Evolutionary conservation across 2,329 filamentous ascomycete genomes (phyloP).

Genomic region (Epichloe coenophiala): DNA sequence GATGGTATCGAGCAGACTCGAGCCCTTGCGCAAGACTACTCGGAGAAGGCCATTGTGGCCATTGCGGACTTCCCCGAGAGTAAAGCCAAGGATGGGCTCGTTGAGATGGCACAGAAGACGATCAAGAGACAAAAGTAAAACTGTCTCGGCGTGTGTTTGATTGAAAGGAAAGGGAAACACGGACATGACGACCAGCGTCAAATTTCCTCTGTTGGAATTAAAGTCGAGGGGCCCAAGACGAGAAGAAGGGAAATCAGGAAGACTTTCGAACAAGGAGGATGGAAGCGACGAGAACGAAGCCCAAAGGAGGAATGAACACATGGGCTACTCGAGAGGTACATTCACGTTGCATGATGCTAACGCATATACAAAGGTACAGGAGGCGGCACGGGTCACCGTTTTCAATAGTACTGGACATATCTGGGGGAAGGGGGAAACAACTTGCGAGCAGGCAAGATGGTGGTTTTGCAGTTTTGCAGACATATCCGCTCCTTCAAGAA

Average conservation of each 20-base stretch:
- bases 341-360: slow-evolving; percentile 1
- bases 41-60: slow-evolving; percentile 74
- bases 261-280: neutral
- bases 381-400: neutral
- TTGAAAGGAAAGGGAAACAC: neutral
- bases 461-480: neutral
- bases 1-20: slow-evolving; percentile 87
- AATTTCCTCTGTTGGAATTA: neutral
- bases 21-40: slow-evolving; percentile 80
- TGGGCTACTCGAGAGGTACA: neutral
- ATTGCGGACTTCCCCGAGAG: slow-evolving; percentile 79
- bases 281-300: neutral
- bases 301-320: too few species aligned
- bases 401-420: neutral
- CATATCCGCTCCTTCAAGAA: neutral
- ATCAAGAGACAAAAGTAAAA: slow-evolving; percentile 74
- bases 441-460: neutral
- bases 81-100: slow-evolving; percentile 79
- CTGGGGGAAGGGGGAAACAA: neutral
- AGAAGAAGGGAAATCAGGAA: neutral
- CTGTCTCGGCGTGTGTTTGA: neutral
- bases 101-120: slow-evolving; percentile 91
- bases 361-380: neutral
- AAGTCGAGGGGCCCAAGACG: neutral
- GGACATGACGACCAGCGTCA: neutral